Base-by-base conservation (phyloP, 164 flowering plant genomes). In the Paratinospora sagittata region DNA sequence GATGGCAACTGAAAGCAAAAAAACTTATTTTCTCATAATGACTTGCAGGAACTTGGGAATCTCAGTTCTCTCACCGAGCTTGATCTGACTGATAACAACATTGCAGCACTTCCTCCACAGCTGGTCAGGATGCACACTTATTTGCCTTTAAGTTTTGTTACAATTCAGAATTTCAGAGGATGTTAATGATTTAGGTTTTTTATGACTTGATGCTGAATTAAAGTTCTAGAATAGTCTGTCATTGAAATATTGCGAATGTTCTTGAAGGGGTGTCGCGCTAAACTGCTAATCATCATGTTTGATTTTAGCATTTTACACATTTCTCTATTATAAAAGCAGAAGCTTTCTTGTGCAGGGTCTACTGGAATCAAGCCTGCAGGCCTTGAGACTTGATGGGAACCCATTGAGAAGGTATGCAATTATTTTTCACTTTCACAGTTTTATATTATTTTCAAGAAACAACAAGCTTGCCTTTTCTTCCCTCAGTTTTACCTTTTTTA, bases 361-460 rank as follows among this genome's bases (percentile, higher is more conserved):
- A 71, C 92, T 92, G 77, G 99, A 92, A 79, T 76, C 86, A 24
- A 91, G 70, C 79, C 81, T 95, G 63, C 97, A 90, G 79, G 97
- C 80, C 19, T 77, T 92, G 71, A 86, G 88, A 82, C 91, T 95
- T 66, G 97, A 88, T 71, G 97, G 99, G 69, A 95, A 95, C 80
- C 97, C 97, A 70, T 72, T 92, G 70, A 84, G 97, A 87, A 95
- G 97, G 99, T 92, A 84, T 4, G 74, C 68, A 9, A 8, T 43
- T 23, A 16, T 11, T 7, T 8, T 37, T 49, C 66, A 13, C 33
- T 27, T 65, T 63, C 4, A 34, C 64, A 23, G 8, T 63, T 34
- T n/a, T 65, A n/a, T 7, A 27, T 30, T 60, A 39, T 6, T 27
- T 67, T n/a, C 19, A 0, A 47, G n/a, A 39, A 39, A 24, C 11